Percentiles rank a stretch among this genome's conserved stretches.
These are phyloP conservation scores for Dendrobium officinale DNA, from an alignment of 106 monocot species.

Conservation along the genomic window DNA sequence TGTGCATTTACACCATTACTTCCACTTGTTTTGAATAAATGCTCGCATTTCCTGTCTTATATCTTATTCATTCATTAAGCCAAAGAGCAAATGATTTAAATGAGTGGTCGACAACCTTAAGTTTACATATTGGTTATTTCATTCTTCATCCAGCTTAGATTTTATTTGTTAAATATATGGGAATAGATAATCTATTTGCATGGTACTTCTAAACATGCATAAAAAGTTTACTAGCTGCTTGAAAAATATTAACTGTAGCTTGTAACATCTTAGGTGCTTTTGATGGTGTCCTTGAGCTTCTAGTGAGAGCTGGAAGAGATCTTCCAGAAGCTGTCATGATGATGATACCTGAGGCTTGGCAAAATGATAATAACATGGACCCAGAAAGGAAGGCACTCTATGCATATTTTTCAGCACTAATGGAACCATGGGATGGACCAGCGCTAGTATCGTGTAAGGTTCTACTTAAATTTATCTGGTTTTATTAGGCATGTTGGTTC, in stretches of 20 bases:
- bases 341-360: conserved; percentile 99
- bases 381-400: conserved; percentile 89
- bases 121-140: neutral
- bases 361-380: conserved; percentile 95
- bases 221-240: neutral
- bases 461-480: neutral
- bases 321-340: conserved; percentile 99
- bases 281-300: conserved; percentile 93
- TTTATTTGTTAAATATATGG: neutral
- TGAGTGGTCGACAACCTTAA: neutral
- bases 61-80: neutral
- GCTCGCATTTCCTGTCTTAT: neutral
- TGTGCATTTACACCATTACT: neutral
- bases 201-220: neutral
- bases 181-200: neutral
- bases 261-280: conserved; percentile 63
- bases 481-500: neutral
- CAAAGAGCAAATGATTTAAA: neutral
- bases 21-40: neutral
- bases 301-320: conserved; percentile 87
- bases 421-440: conserved; percentile 99
- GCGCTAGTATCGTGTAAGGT: conserved; percentile 91
- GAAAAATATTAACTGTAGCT: conserved; percentile 6
- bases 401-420: conserved; percentile 90
- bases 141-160: neutral